Evolutionary conservation across 108 stramenopile genomes (phyloP).

Genomic region (Nannochloropsis oceanica): DNA sequence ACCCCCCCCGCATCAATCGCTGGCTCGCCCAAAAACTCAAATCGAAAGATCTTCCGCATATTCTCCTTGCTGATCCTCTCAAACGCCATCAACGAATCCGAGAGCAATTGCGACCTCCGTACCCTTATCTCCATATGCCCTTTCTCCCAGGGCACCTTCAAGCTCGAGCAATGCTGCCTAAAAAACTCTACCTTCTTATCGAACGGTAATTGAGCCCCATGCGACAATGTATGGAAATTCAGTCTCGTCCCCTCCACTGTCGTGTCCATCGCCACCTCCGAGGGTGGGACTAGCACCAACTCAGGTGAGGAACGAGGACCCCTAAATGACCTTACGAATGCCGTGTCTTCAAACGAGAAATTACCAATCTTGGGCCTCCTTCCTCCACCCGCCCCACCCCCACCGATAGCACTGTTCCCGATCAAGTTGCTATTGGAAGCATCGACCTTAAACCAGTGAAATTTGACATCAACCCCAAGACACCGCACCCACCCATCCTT

Average conservation of each 20-base stretch:
- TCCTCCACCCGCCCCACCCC: not conserved
- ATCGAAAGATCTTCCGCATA: constrained; percentile 35
- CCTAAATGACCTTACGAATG: not conserved
- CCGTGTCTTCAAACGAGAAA: not conserved
- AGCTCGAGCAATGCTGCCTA: constrained; percentile 9
- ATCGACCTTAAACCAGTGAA: constrained; percentile 29
- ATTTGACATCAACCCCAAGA: constrained; percentile 30
- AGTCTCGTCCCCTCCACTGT: constrained; percentile 27
- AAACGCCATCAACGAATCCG: constrained; percentile 31
- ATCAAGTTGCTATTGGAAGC: not conserved
- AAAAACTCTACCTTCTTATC: constrained; percentile 26
- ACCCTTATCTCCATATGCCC: constrained; percentile 27
- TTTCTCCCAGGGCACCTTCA: constrained; percentile 30
- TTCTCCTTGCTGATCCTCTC: constrained; percentile 22
- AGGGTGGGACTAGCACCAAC: constrained; percentile 3
- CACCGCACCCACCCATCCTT: constrained; percentile 42
- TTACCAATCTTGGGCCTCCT: not conserved
- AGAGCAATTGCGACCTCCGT: constrained; percentile 18
- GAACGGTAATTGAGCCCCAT: constrained; percentile 18
- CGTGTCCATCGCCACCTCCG: constrained; percentile 17
- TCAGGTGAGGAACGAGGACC: not conserved
- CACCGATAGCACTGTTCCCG: not conserved
- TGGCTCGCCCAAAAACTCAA: constrained; percentile 38
- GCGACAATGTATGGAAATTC: constrained; percentile 28
- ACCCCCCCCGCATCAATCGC: constrained; percentile 39